Evolutionary conservation across 805 yeast genomes (phyloP).

Genomic region (Kurtzmaniella fragi): DNA sequence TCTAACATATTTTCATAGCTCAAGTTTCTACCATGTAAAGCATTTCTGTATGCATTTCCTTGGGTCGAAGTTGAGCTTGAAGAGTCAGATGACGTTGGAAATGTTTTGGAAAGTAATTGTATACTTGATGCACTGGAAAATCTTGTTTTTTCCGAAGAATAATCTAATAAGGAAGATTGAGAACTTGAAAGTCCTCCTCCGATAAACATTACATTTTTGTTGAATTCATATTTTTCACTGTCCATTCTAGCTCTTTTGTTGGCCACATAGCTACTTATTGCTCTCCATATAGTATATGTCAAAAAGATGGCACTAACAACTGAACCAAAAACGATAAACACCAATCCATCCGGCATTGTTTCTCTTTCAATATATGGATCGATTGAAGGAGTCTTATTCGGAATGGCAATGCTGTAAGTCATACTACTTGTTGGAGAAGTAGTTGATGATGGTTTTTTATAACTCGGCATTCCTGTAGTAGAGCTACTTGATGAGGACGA

Average conservation of each 20-base stretch:
- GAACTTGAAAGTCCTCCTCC: not conserved
- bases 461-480: constrained; percentile 1
- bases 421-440: constrained; percentile 4
- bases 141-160: constrained; percentile 1
- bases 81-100: not conserved
- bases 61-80: constrained; percentile 6
- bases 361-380: constrained; percentile 27
- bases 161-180: constrained; percentile 2
- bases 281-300: constrained; percentile 13
- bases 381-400: constrained; percentile 11
- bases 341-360: constrained; percentile 28
- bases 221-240: constrained; percentile 3
- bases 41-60: constrained; percentile 27
- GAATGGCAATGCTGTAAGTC: constrained; percentile 5
- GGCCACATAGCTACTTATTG: constrained; percentile 18
- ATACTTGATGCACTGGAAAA: constrained; percentile 1
- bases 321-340: constrained; percentile 40
- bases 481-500: constrained; percentile 3
- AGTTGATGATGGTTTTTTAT: no score
- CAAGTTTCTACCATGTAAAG: constrained; percentile 7
- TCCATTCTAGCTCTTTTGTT: constrained; percentile 7
- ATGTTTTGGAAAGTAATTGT: constrained; percentile 1
- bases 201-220: constrained; percentile 2
- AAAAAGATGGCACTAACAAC: constrained; percentile 19
- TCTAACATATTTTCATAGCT: not conserved